Percentiles rank a stretch among this genome's conserved stretches.
These are phyloP conservation scores for Penicillium hesseltinei DNA, from an alignment of 2,329 filamentous ascomycete species.

Conservation along the genomic window DNA sequence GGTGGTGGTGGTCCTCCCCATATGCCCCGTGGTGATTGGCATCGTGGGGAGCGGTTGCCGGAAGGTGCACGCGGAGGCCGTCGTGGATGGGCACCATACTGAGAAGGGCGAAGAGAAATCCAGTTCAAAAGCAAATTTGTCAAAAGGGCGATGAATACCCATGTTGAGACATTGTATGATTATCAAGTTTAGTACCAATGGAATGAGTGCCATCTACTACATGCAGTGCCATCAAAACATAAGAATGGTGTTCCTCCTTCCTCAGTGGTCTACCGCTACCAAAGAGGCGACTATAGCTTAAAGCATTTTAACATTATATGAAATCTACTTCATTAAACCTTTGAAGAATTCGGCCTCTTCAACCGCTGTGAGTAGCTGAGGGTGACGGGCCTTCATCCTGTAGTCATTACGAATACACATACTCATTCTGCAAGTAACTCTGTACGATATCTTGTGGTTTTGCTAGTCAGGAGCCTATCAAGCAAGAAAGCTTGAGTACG, in stretches of 20 bases:
- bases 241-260: too few species aligned
- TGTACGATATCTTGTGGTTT: too few species aligned
- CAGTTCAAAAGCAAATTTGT: background rate
- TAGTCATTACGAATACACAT: background rate
- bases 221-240: background rate
- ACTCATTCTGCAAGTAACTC: too few species aligned
- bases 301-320: too few species aligned
- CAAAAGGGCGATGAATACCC: constrained; percentile 8
- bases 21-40: constrained; percentile 46
- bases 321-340: background rate
- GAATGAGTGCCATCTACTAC: background rate
- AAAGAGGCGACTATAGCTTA: background rate
- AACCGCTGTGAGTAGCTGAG: background rate
- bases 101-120: background rate
- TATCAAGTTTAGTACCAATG: constrained; percentile 8
- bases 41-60: constrained; percentile 48
- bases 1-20: constrained; percentile 40
- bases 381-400: background rate
- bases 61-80: constrained; percentile 38
- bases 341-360: background rate
- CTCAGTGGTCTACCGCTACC: background rate
- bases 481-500: background rate
- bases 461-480: background rate
- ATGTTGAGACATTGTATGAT: constrained; percentile 15
- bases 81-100: constrained; percentile 44